Conservation (phyloP, 768 basidiomycete genomes). For the Lactarius psammicola region DNA sequence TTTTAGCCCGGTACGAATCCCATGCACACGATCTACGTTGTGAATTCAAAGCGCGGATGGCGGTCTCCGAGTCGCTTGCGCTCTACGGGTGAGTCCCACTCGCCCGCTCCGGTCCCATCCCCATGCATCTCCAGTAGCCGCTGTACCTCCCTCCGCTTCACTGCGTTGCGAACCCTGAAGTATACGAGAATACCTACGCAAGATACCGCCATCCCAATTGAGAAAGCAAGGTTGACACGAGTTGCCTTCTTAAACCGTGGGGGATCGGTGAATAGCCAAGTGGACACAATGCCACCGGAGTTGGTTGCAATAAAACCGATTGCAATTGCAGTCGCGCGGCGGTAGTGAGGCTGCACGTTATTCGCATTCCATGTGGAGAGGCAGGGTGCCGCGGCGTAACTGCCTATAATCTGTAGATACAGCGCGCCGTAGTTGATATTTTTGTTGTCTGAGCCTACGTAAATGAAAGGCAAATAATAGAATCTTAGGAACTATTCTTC, state of each 20-base stretch:
- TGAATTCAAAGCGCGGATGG: background rate
- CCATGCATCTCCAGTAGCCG: constrained; percentile 5
- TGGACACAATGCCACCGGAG: constrained; percentile 15
- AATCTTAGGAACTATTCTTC: background rate
- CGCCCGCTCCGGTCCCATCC: constrained; percentile 6
- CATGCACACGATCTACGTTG: background rate
- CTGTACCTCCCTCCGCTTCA: constrained; percentile 7
- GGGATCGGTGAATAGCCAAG: background rate
- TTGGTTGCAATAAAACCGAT: constrained; percentile 32
- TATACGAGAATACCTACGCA: constrained; percentile 3
- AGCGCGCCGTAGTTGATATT: constrained; percentile 33
- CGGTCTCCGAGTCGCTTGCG: background rate
- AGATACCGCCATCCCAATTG: constrained; percentile 1
- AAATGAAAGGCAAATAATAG: background rate
- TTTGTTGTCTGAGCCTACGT: constrained; percentile 26
- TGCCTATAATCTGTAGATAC: constrained; percentile 35
- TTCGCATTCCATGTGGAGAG: constrained; percentile 34
- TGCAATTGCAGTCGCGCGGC: constrained; percentile 30
- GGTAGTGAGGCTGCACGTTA: constrained; percentile 31
- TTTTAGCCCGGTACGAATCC: too few relatives aligned
- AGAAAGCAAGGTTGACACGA: constrained; percentile 20
- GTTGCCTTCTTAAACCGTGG: constrained; percentile 19
- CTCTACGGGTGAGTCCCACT: background rate
- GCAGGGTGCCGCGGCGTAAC: constrained; percentile 32
- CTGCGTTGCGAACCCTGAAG: constrained; percentile 1